Evolutionary conservation across 176 grass and related monocot species (phyloP).

Genomic region (Carex kokanica): DNA sequence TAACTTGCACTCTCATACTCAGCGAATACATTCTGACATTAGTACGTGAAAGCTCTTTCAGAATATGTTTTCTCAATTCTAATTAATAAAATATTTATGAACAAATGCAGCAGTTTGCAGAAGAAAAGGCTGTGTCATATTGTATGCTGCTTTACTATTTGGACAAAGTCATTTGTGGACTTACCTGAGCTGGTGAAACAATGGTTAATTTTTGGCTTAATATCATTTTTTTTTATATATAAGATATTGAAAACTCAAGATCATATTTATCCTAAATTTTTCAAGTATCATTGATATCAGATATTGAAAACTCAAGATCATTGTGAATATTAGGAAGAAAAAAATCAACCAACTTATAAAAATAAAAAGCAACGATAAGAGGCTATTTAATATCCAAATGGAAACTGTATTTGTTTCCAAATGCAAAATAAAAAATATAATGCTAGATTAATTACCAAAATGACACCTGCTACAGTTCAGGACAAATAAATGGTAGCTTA

Average conservation of each 20-base stretch:
- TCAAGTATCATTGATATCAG: neutral
- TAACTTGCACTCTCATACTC: slow-evolving; percentile 70
- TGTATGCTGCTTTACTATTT: slow-evolving; percentile 24
- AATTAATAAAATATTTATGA: neutral
- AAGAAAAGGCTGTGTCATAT: neutral
- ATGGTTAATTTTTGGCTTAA: neutral
- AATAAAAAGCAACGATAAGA: neutral
- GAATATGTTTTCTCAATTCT: neutral
- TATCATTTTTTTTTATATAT: neutral
- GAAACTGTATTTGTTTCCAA: neutral
- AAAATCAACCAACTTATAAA: neutral
- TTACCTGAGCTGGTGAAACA: neutral
- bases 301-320: neutral
- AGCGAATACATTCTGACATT: slow-evolving; percentile 46
- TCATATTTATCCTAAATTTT: neutral
- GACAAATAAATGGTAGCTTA: neutral
- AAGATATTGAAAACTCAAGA: neutral
- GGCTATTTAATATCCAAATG: neutral
- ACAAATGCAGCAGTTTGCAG: neutral
- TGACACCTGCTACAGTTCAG: neutral
- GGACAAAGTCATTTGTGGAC: neutral
- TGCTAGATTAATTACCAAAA: neutral
- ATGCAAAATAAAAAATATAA: neutral
- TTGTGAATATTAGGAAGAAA: neutral
- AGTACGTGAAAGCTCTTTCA: neutral